Percentiles rank a stretch among this genome's conserved stretches.
phyloP scores from a whole-genome alignment of 345 rosid species.

The Pugionium cornutum region DNA sequence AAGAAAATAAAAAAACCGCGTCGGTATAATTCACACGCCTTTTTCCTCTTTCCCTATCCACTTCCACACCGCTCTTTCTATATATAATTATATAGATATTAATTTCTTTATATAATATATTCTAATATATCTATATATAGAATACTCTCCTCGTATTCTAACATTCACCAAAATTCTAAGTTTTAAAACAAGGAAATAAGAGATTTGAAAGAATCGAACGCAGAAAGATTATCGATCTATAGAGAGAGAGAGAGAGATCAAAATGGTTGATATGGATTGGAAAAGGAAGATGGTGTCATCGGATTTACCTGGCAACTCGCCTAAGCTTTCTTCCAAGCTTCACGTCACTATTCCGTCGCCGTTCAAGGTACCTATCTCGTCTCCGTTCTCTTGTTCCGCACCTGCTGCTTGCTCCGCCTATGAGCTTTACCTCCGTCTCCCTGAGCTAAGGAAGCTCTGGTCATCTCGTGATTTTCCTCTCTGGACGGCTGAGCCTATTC shows the following conservation, averaged over 20 bases:
- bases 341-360: conserved; percentile 51
- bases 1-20: conserved; percentile 29
- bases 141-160: conserved; percentile 20
- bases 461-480: conserved; percentile 51
- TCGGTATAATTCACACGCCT: conserved; percentile 41
- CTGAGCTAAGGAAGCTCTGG: conserved; percentile 72
- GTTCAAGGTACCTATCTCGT: conserved; percentile 25
- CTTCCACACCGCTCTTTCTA: conserved; percentile 13
- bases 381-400: conserved; percentile 46
- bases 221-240: no score
- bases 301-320: conserved; percentile 28
- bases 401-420: conserved; percentile 66
- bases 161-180: conserved; percentile 7
- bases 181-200: no score
- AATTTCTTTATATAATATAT: conserved; percentile 14
- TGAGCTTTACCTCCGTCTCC: conserved; percentile 77
- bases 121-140: not conserved
- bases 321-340: conserved; percentile 49
- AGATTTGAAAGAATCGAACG: no score
- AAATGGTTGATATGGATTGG: conserved; percentile 78
- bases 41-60: conserved; percentile 21
- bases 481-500: conserved; percentile 64
- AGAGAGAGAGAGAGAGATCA: conserved; percentile 10
- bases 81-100: conserved; percentile 21
- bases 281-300: conserved; percentile 61